Conservation (phyloP, 2,329 filamentous ascomycete genomes). For the Massarina eburnea region DNA sequence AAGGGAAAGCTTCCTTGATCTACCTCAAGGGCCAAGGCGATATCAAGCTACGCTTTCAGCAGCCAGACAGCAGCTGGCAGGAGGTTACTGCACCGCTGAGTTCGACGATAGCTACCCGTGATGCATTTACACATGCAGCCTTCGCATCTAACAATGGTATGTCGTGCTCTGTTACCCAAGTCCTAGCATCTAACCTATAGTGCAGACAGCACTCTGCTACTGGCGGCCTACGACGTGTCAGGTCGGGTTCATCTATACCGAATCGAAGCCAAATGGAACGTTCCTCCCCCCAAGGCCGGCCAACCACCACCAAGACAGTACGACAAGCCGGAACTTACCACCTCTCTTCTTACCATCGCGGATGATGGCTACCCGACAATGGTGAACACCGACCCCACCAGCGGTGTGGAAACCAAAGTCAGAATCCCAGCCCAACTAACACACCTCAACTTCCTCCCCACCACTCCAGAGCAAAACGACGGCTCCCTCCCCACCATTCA, state of each 20-base stretch:
- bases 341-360: slow-evolving; percentile 30
- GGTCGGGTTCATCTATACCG: slow-evolving; percentile 74
- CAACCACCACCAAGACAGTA: slow-evolving; percentile 46
- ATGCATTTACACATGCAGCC: slow-evolving; percentile 43
- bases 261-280: slow-evolving; percentile 73
- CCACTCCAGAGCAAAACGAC: slow-evolving; percentile 63
- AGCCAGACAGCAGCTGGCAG: slow-evolving; percentile 70
- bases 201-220: slow-evolving; percentile 56
- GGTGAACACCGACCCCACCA: slow-evolving; percentile 23
- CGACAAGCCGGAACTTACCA: slow-evolving; percentile 36
- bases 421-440: slow-evolving; percentile 56
- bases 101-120: slow-evolving; percentile 65
- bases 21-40: slow-evolving; percentile 74
- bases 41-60: slow-evolving; percentile 76
- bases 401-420: slow-evolving; percentile 24
- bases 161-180: neutral
- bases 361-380: slow-evolving; percentile 36
- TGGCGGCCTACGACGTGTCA: slow-evolving; percentile 69
- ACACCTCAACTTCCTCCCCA: slow-evolving; percentile 72
- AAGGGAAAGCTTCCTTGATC: slow-evolving; percentile 71
- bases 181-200: neutral
- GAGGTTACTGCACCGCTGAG: slow-evolving; percentile 76
- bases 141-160: slow-evolving; percentile 68
- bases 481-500: slow-evolving; percentile 66
- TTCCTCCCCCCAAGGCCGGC: slow-evolving; percentile 58